Evolutionary conservation across 305 asterid genomes (phyloP), one percentile per base, ranked within the genome.

Genomic region (Fraxinus paxiana): DNA sequence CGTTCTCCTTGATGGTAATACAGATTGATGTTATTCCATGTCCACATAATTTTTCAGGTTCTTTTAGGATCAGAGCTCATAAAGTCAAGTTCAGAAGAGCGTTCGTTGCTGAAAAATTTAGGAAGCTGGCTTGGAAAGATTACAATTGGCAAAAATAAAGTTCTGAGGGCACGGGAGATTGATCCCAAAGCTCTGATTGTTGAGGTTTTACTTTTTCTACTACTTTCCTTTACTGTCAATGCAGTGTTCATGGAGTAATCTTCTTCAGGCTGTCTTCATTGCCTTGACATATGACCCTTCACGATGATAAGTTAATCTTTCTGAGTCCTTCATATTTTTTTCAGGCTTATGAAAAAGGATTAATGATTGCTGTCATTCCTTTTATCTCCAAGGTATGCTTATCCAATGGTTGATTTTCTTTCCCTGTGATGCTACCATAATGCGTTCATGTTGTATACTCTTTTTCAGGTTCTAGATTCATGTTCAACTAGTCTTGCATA

Each of bases 91-190:
- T 90, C 92, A 24, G 99, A 97, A 86, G 99, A 94, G 88, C 98
- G 99, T 73, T 94, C 98, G 5, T 80, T 94, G 90, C 94, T 97
- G 80, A 97, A 94, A 89, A 94, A 93, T 86, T 89, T 97, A 73
- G 98, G 98, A 83, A 93, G 97, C 92, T 97, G 99, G 99, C 96
- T 97, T 84, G 99, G 99, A 83, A 97, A 97, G 89, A 88, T 97
- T 75, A 97, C 99, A 76, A 97, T 97, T 79, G 98, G 99, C 84
- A 94, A 85, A 87, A 97, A 97, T 89, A 94, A 91, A 82, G 98
- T 94, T 79, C 89, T 96, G 79, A 88, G 97, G 88, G 99, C 96
- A 26, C 90, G 92, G 3, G 98, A 94, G 87, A 93, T 97, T 69
- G 98, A 97, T 87, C 99, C 98, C 28, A 97, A 94, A 83, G 85